These are phyloP conservation scores for Populus hybrid DNA, from an alignment of 441 rosid species.

Conservation along the genomic window DNA sequence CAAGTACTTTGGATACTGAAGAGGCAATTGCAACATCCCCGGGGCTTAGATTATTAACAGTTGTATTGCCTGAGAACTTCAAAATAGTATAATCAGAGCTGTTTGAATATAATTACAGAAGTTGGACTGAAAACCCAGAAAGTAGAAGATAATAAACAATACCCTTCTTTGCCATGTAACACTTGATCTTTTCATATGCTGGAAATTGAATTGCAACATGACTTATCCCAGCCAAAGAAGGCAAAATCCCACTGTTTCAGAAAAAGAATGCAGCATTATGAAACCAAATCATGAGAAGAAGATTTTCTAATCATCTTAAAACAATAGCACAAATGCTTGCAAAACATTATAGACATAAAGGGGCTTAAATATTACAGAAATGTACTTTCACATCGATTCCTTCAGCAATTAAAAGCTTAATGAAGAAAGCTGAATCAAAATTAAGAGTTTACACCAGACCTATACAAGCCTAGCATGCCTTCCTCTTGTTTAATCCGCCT, in stretches of 20 bases:
- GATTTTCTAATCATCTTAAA: neutral
- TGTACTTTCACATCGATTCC: neutral
- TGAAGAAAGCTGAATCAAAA: neutral
- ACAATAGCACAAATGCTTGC: neutral
- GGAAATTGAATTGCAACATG: slow-evolving; percentile 98
- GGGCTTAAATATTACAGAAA: neutral
- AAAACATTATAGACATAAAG: slow-evolving; percentile 1
- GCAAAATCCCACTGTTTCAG: slow-evolving; percentile 80
- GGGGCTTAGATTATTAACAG: slow-evolving; percentile 54
- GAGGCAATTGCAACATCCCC: slow-evolving; percentile 75
- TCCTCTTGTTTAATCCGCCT: slow-evolving; percentile 76
- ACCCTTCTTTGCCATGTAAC: slow-evolving; percentile 71
- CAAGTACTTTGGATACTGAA: slow-evolving; percentile 69
- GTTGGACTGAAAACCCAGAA: slow-evolving; percentile 6
- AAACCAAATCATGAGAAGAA: neutral
- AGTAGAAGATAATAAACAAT: slow-evolving; percentile 13
- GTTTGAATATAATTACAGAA: neutral
- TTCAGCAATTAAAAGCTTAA: neutral
- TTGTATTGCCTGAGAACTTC: slow-evolving; percentile 52
- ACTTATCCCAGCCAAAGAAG: slow-evolving; percentile 85
- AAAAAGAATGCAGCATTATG: slow-evolving; percentile 8
- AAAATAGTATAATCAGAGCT: slow-evolving; percentile 27
- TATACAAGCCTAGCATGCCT: slow-evolving; percentile 84
- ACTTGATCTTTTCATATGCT: slow-evolving; percentile 80
- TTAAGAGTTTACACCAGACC: slow-evolving; percentile 44